Percentiles rank a stretch among this genome's conserved stretches.
phyloP scores from a whole-genome alignment of 108 stramenopile species.

The Nannochloropsis granulata region DNA sequence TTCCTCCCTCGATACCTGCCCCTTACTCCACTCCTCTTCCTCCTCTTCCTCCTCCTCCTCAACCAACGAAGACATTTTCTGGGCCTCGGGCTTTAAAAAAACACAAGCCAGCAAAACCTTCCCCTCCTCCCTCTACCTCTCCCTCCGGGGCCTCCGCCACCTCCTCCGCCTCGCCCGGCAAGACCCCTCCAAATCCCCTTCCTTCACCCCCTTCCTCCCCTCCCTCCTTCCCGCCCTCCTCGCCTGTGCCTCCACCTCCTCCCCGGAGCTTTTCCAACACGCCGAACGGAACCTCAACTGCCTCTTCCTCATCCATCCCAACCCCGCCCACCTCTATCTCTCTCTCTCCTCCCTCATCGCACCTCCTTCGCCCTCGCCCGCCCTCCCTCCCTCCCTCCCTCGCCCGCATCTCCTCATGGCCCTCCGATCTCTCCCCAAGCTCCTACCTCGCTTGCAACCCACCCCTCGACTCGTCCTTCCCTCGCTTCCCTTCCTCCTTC shows the following conservation, averaged over 20 bases:
- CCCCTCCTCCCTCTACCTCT: not conserved
- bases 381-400: not conserved
- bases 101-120: not conserved
- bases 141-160: not conserved
- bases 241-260: not conserved
- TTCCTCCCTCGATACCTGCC: not conserved
- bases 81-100: not conserved
- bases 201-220: not conserved
- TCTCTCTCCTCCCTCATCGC: not conserved
- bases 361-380: not conserved
- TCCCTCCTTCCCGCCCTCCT: not conserved
- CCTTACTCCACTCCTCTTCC: not conserved
- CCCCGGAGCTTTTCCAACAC: not conserved
- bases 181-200: not conserved
- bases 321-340: not conserved
- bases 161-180: not conserved
- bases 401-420: not conserved
- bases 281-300: not conserved
- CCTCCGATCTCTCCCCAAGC: not conserved
- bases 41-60: no score
- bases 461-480: not conserved
- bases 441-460: not conserved
- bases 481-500: not conserved
- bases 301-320: not conserved
- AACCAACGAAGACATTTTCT: not conserved